Conservation (phyloP, 495 filamentous ascomycete genomes). For the Articulospora tetracladia region DNA sequence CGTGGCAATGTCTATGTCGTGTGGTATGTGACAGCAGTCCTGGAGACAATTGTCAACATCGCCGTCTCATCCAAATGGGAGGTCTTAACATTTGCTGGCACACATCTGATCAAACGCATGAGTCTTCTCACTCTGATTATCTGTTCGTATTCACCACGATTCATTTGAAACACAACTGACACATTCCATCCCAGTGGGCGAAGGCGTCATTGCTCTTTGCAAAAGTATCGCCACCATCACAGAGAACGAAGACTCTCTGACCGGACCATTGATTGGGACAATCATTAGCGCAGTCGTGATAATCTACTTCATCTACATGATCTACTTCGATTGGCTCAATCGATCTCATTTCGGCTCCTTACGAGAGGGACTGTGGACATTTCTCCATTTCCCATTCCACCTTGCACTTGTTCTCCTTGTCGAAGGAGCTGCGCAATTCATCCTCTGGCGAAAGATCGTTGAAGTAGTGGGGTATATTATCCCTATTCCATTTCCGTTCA, state of each 20-base stretch:
- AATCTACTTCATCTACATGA: conserved; percentile 64
- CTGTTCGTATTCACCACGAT: conserved; percentile 25
- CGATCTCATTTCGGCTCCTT: conserved; percentile 48
- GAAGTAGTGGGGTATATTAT: neutral
- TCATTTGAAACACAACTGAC: neutral
- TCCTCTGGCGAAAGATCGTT: conserved; percentile 30
- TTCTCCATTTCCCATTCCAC: conserved; percentile 69
- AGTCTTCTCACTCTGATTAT: conserved; percentile 64
- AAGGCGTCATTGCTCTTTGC: neutral
- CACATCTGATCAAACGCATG: conserved; percentile 61
- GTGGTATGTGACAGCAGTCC: conserved; percentile 10
- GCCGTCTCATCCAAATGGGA: conserved; percentile 5
- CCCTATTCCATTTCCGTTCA: neutral
- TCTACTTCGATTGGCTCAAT: conserved; percentile 62
- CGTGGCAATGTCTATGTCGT: conserved; percentile 22
- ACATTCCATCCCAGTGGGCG: neutral
- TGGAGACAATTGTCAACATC: conserved; percentile 10
- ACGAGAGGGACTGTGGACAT: conserved; percentile 61
- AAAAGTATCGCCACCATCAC: conserved; percentile 20
- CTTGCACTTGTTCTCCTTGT: conserved; percentile 58
- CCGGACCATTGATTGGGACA: conserved; percentile 24
- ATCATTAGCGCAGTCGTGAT: conserved; percentile 27
- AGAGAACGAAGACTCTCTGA: conserved; percentile 25
- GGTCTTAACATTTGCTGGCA: conserved; percentile 56
- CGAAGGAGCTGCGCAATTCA: conserved; percentile 48